Evolutionary conservation across 2,329 filamentous ascomycete species (phyloP).

Genomic region (Fusarium luffae): DNA sequence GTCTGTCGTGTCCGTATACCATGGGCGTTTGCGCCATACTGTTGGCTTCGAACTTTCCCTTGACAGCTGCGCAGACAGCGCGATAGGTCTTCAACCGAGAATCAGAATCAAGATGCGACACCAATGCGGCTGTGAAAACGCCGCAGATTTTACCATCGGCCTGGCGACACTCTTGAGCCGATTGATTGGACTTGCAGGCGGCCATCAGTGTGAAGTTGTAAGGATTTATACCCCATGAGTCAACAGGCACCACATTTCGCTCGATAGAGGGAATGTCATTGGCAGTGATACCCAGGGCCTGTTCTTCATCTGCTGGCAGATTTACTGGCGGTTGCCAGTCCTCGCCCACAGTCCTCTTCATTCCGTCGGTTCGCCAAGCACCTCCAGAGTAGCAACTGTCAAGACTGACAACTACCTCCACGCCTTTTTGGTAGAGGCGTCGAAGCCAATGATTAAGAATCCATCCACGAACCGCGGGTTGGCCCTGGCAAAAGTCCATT

Average conservation of each 20-base stretch:
- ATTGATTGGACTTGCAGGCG: slow-evolving; percentile 4
- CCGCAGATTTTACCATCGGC: neutral
- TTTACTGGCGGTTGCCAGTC: neutral
- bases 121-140: slow-evolving; percentile 1
- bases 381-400: slow-evolving; percentile 22
- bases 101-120: neutral
- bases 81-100: slow-evolving; percentile 9
- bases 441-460: slow-evolving; percentile 15
- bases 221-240: slow-evolving; percentile 13
- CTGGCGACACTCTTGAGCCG: neutral
- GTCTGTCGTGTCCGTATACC: slow-evolving; percentile 14
- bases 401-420: slow-evolving; percentile 11
- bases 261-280: neutral
- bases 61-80: neutral
- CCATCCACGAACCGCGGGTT: slow-evolving; percentile 18
- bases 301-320: neutral
- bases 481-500: slow-evolving; percentile 3
- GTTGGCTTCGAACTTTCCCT: neutral
- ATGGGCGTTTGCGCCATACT: neutral
- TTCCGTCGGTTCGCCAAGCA: slow-evolving; percentile 2
- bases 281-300: neutral
- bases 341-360: neutral
- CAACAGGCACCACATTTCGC: neutral
- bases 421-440: slow-evolving; percentile 4
- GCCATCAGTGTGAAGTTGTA: slow-evolving; percentile 20